These are phyloP conservation scores for Penicillium griseofulvum DNA, from an alignment of 2,329 filamentous ascomycete species.

Conservation along the genomic window DNA sequence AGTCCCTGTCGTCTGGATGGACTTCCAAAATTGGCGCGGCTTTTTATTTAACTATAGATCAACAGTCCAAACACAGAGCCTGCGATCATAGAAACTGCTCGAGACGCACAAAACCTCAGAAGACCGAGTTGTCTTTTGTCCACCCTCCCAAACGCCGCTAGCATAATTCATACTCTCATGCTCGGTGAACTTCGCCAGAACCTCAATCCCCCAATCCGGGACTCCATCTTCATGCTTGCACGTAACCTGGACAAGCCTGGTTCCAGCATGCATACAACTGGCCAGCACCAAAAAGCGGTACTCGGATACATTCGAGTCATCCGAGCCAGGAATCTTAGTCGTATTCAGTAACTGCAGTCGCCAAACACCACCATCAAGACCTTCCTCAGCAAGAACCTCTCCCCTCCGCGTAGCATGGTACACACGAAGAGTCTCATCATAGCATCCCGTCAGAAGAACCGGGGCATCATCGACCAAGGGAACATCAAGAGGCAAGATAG, in stretches of 20 bases:
- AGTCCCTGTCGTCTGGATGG: neutral
- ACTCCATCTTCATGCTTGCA: slow-evolving; percentile 28
- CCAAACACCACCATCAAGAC: slow-evolving; percentile 83
- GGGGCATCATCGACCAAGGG: slow-evolving; percentile 45
- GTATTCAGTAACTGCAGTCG: slow-evolving; percentile 60
- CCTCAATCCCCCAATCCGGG: slow-evolving; percentile 58
- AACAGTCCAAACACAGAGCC: slow-evolving; percentile 49
- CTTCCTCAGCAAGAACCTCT: slow-evolving; percentile 59
- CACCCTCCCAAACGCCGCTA: slow-evolving; percentile 56
- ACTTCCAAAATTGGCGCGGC: neutral
- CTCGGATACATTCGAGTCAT: slow-evolving; percentile 5
- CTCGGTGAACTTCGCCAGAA: slow-evolving; percentile 73
- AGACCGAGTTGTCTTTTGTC: slow-evolving; percentile 1
- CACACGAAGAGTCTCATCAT: slow-evolving; percentile 79
- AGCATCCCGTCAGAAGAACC: slow-evolving; percentile 80
- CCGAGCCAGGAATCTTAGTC: neutral
- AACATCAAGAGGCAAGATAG: slow-evolving; percentile 68
- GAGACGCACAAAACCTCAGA: slow-evolving; percentile 40
- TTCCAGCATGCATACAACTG: slow-evolving; percentile 91
- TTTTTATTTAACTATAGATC: slow-evolving; percentile 16
- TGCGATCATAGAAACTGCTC: slow-evolving; percentile 56
- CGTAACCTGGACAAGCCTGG: slow-evolving; percentile 58
- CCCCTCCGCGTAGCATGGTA: slow-evolving; percentile 40
- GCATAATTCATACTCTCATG: slow-evolving; percentile 96
- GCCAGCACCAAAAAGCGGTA: slow-evolving; percentile 61